These are phyloP conservation scores for Lobulomyces angularis DNA, from an alignment of 192 early-diverging fungal species.

Conservation along the genomic window DNA sequence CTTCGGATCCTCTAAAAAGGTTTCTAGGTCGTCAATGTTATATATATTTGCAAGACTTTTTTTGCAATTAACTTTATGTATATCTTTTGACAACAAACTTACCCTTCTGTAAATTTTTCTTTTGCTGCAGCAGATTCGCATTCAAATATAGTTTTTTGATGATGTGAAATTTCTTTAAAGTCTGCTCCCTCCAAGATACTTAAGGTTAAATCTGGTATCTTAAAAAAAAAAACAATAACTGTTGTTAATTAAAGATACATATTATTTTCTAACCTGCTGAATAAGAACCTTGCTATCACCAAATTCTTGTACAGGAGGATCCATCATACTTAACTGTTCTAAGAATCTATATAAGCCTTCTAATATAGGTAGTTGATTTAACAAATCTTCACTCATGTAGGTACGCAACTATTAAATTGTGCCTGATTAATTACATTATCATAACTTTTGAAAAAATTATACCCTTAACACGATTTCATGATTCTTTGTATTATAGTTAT, in stretches of 20 bases:
- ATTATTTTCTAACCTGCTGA: conserved; percentile 13
- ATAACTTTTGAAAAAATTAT: not conserved
- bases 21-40: conserved; percentile 21
- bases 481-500: conserved; percentile 18
- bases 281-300: conserved; percentile 4
- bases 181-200: conserved; percentile 7
- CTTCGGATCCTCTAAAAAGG: conserved; percentile 27
- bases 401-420: not conserved
- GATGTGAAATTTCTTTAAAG: conserved; percentile 6
- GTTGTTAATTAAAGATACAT: conserved; percentile 1
- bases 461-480: conserved; percentile 29
- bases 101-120: conserved; percentile 3
- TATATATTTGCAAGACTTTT: conserved; percentile 23
- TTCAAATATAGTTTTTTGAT: conserved; percentile 6
- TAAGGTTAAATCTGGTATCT: conserved; percentile 5
- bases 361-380: conserved; percentile 35
- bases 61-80: too few species aligned
- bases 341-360: conserved; percentile 26
- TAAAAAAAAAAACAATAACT: not conserved
- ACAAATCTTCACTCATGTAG: conserved; percentile 21
- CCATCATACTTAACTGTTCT: conserved; percentile 29
- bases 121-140: not conserved
- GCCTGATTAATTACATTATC: not conserved
- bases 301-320: conserved; percentile 7
- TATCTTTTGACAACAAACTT: too few species aligned